These are phyloP conservation scores for Camelina hispida DNA, from an alignment of 345 rosid genomes.

Conservation along the genomic window DNA sequence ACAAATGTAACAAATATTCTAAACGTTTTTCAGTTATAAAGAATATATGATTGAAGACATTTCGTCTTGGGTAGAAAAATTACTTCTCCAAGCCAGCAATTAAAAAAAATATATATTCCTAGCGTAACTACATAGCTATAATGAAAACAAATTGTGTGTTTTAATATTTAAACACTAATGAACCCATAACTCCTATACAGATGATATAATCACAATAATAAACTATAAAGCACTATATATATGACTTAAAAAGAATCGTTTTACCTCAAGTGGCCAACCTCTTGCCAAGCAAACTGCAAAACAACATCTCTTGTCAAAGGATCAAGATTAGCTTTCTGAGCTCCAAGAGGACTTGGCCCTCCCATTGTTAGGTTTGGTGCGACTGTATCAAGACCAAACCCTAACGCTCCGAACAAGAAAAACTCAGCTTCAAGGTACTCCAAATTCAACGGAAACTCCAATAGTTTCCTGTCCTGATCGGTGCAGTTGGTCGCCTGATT, in stretches of 20 bases:
- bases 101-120: not conserved
- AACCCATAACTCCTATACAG: not conserved
- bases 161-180: not conserved
- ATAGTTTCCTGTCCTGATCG: conserved; percentile 41
- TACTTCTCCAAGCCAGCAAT: not conserved
- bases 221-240: not conserved
- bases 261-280: conserved; percentile 89
- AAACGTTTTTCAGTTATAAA: not conserved
- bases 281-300: conserved; percentile 84
- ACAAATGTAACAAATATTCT: not conserved
- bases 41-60: not conserved
- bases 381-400: conserved; percentile 74
- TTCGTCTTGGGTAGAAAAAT: not conserved
- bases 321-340: conserved; percentile 63
- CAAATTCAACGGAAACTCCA: conserved; percentile 85
- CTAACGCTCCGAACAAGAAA: conserved; percentile 71
- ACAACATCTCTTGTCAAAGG: conserved; percentile 59
- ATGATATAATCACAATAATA: not conserved
- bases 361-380: conserved; percentile 68
- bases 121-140: not conserved
- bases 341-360: conserved; percentile 81
- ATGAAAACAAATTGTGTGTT: not conserved
- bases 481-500: conserved; percentile 19
- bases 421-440: conserved; percentile 96
- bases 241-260: conserved; percentile 8